Conservation (phyloP, 78 protist genomes). For the Dictyostelium capitatum region DNA sequence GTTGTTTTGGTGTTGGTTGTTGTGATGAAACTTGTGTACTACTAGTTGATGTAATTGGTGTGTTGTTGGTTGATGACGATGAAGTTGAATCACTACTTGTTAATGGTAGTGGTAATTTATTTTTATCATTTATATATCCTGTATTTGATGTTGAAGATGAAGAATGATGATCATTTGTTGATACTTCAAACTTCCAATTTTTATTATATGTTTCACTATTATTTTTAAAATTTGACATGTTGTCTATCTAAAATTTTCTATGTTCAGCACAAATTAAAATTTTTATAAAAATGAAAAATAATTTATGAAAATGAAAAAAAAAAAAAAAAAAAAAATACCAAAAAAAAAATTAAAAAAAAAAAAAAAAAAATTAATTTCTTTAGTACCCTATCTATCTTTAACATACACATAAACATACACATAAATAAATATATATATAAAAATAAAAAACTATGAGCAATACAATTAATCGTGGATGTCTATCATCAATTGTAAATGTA, state of each 20-base stretch:
- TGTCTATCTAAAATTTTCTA: neutral
- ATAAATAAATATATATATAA: no score
- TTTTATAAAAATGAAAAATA: no score
- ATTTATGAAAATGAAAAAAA: neutral
- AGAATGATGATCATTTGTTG: neutral
- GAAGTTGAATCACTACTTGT: neutral
- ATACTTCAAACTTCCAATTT: neutral
- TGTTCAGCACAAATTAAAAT: neutral
- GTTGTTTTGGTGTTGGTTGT: constrained; percentile 11
- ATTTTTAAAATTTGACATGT: constrained; percentile 7
- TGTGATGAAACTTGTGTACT: neutral
- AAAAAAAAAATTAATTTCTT: neutral
- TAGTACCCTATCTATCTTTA: no score
- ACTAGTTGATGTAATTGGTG: no score
- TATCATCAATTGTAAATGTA: neutral
- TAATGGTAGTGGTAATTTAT: constrained; percentile 10
- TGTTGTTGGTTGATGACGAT: neutral
- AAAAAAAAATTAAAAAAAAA: no score
- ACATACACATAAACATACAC: no score
- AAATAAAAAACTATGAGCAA: no score
- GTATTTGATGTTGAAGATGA: neutral
- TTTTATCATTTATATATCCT: neutral
- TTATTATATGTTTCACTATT: neutral
- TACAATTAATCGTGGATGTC: neutral
- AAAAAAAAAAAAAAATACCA: no score